These are phyloP conservation scores for Nicotiana noctiflora DNA, from an alignment of 257 asterid species.

Conservation along the genomic window DNA sequence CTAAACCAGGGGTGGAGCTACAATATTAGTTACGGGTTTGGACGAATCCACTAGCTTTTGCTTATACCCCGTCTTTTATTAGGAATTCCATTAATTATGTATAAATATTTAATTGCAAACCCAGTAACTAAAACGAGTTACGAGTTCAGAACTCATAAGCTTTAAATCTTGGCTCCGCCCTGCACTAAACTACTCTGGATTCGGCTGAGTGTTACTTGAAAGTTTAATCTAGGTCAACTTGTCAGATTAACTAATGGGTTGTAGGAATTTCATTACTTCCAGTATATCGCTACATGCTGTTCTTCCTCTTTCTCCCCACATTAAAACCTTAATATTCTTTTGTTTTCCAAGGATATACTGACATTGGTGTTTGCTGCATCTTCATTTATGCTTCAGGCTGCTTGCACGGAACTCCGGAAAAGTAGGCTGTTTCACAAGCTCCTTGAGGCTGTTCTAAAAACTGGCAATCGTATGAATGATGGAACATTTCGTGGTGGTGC, in stretches of 20 bases:
- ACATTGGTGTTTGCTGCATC: neutral
- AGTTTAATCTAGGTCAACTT: neutral
- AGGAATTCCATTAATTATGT: too few relatives aligned
- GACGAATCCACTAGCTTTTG: too few relatives aligned
- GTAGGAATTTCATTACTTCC: neutral
- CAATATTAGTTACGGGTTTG: too few relatives aligned
- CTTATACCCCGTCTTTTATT: too few relatives aligned
- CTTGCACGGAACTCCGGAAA: constrained; percentile 69
- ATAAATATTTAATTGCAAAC: too few relatives aligned
- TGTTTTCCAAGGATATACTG: neutral
- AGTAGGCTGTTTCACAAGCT: constrained; percentile 81
- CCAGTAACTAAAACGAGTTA: too few relatives aligned
- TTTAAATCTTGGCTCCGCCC: too few relatives aligned
- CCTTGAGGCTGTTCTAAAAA: constrained; percentile 88
- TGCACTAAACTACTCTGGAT: neutral
- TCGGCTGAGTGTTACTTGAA: neutral
- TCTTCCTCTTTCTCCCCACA: neutral
- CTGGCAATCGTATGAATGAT: constrained; percentile 91
- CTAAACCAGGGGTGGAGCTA: too few relatives aligned
- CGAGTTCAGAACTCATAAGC: too few relatives aligned
- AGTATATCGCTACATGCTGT: neutral
- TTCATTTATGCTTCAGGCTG: constrained; percentile 51
- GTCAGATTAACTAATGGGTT: neutral
- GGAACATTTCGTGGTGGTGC: constrained; percentile 97
- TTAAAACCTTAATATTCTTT: neutral